Evolutionary conservation across 345 rosid genomes (phyloP).

Genomic region (Euphorbia lathyris): DNA sequence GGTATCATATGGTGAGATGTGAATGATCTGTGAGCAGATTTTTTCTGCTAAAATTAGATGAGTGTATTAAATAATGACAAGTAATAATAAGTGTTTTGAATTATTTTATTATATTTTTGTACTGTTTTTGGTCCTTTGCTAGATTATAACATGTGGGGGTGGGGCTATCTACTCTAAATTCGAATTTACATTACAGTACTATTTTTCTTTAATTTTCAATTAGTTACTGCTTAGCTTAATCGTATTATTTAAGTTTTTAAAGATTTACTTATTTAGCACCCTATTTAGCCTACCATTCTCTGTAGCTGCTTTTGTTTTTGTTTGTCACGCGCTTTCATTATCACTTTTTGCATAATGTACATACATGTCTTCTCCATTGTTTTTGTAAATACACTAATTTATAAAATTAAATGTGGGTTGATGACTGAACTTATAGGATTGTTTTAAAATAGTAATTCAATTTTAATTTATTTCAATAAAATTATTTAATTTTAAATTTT

Average conservation of each 20-base stretch:
- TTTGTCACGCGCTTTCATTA: constrained; percentile 4
- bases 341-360: background rate
- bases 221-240: no score
- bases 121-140: constrained; percentile 14
- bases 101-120: background rate
- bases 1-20: constrained; percentile 4
- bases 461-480: no score
- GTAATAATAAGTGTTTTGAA: constrained; percentile 11
- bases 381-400: no score
- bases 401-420: no score
- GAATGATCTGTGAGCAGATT: constrained; percentile 28
- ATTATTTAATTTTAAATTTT: no score
- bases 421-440: no score
- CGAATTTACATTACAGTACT: background rate
- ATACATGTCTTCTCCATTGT: background rate
- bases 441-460: no score
- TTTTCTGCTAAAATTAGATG: constrained; percentile 24
- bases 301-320: background rate
- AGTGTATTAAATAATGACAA: constrained; percentile 28
- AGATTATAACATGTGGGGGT: constrained; percentile 3
- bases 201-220: background rate
- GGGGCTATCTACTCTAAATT: background rate
- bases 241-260: no score
- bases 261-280: background rate
- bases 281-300: background rate